A percentile compares a stretch with the other conserved stretches of the same genome.
Conservation (phyloP, 2,329 filamentous ascomycete genomes). For the Aphanoascus verrucosus region DNA sequence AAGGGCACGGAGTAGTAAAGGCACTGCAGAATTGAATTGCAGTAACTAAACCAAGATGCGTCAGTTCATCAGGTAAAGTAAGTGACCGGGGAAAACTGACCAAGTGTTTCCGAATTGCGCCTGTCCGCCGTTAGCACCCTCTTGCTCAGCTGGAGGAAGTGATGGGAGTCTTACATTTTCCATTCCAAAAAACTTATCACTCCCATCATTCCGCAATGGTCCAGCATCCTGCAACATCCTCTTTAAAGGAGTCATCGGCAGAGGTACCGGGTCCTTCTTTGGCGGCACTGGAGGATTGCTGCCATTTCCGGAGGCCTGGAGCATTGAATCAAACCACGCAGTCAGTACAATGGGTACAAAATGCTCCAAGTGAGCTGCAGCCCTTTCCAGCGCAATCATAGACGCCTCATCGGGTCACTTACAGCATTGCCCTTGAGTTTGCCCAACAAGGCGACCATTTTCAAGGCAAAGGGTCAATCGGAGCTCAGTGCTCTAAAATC, state of each 20-base stretch:
- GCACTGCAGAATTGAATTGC: conserved; percentile 95
- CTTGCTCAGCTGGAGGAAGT: background rate
- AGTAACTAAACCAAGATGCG: conserved; percentile 55
- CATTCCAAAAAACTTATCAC: conserved; percentile 95
- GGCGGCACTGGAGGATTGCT: conserved; percentile 37
- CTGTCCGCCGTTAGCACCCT: conserved; percentile 18
- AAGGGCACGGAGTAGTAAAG: conserved; percentile 93
- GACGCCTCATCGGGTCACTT: background rate
- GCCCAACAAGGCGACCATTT: background rate
- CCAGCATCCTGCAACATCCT: conserved; percentile 75
- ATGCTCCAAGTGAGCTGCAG: background rate
- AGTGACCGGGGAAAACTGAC: conserved; percentile 44
- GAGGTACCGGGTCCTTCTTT: conserved; percentile 51
- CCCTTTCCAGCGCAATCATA: background rate
- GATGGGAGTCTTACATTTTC: conserved; percentile 66
- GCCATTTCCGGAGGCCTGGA: conserved; percentile 35
- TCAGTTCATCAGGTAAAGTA: background rate
- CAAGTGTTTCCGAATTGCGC: conserved; percentile 90
- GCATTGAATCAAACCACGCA: background rate
- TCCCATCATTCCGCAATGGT: conserved; percentile 72
- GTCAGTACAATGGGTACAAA: background rate
- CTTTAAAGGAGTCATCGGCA: conserved; percentile 49
- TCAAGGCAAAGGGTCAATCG: background rate
- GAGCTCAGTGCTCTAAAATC: background rate
- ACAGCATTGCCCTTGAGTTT: conserved; percentile 5